phyloP scores from a whole-genome alignment of 208 protist species.

The Crithidia brevicula region DNA sequence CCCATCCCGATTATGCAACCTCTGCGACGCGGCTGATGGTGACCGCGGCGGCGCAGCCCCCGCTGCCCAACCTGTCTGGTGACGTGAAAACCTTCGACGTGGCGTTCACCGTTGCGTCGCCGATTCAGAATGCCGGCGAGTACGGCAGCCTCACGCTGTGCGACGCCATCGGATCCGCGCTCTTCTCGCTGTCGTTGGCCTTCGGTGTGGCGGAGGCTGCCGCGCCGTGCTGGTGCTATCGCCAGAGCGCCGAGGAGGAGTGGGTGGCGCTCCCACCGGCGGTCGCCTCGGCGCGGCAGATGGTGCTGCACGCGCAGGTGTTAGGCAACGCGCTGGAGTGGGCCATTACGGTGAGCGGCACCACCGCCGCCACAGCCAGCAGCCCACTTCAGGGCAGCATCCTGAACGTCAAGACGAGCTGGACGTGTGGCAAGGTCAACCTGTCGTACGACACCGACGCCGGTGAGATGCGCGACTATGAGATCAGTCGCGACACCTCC shows the following conservation, averaged over 20 bases:
- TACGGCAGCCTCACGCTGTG: constrained; percentile 51
- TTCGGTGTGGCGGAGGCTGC: constrained; percentile 46
- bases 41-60: constrained; percentile 40
- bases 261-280: constrained; percentile 37
- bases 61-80: constrained; percentile 59
- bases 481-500: constrained; percentile 39
- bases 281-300: constrained; percentile 19
- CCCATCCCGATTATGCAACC: constrained; percentile 39
- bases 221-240: constrained; percentile 48
- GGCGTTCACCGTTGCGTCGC: constrained; percentile 16
- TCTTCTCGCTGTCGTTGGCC: constrained; percentile 48
- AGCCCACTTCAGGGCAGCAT: constrained; percentile 44
- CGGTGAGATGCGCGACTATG: constrained; percentile 58
- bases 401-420: constrained; percentile 45
- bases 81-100: constrained; percentile 60
- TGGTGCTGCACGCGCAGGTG: constrained; percentile 30
- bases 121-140: constrained; percentile 38
- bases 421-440: constrained; percentile 46
- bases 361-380: constrained; percentile 21
- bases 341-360: constrained; percentile 25
- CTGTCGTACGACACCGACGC: constrained; percentile 49
- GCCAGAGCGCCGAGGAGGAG: constrained; percentile 32
- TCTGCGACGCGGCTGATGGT: constrained; percentile 47
- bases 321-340: constrained; percentile 35
- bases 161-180: constrained; percentile 46